A percentile compares a stretch with the other conserved stretches of the same genome.
phyloP scores from a whole-genome alignment of 768 basidiomycete species.

The Pleurotus sapidus region DNA sequence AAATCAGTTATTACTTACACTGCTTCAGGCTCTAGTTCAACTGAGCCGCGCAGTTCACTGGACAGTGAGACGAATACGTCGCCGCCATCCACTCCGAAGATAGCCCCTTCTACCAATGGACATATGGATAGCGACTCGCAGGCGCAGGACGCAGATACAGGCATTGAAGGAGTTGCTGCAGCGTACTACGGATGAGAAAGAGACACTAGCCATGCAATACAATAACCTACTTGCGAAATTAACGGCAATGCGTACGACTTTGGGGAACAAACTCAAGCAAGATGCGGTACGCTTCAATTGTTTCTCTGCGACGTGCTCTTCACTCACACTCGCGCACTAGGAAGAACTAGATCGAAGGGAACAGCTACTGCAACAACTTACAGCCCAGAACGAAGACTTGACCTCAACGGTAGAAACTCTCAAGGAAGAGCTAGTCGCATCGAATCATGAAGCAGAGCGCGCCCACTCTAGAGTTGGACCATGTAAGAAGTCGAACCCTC shows the following conservation, averaged over 20 bases:
- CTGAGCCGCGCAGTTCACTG: conserved; percentile 3
- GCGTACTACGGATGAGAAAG: conserved; percentile 80
- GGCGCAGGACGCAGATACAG: conserved; percentile 20
- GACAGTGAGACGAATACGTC: conserved; percentile 1
- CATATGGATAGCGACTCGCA: conserved; percentile 24
- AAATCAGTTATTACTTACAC: not conserved
- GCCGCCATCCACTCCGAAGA: not conserved
- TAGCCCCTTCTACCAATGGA: conserved; percentile 3
- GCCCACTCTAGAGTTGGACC: conserved; percentile 67
- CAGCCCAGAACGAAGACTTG: conserved; percentile 75
- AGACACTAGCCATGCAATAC: conserved; percentile 83
- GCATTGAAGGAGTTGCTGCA: conserved; percentile 75
- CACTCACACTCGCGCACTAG: conserved; percentile 39
- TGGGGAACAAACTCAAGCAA: conserved; percentile 93
- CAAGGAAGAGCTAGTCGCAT: conserved; percentile 72
- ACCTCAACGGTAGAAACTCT: conserved; percentile 71
- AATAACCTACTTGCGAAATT: conserved; percentile 82
- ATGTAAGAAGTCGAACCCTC: conserved; percentile 58
- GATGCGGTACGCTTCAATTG: conserved; percentile 71
- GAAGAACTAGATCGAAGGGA: conserved; percentile 97
- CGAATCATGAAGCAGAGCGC: conserved; percentile 73
- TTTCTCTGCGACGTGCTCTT: conserved; percentile 13
- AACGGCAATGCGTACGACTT: conserved; percentile 87
- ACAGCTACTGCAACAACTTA: conserved; percentile 76
- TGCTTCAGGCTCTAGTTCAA: not conserved